These are phyloP conservation scores for Vitis hybrid DNA, from an alignment of 177 flowering plant species.

Conservation along the genomic window DNA sequence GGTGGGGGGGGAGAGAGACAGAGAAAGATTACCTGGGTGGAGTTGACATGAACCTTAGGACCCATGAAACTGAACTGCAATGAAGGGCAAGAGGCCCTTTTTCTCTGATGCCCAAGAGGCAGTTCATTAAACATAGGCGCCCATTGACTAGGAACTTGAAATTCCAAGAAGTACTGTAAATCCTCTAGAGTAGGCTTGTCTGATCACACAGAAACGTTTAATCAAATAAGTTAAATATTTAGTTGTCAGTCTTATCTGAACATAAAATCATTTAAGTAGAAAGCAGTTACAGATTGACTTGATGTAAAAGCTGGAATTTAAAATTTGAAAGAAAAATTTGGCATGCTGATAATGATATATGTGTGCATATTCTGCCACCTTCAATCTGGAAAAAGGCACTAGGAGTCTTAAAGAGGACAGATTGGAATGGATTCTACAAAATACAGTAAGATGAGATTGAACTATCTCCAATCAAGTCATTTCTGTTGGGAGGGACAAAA, in stretches of 20 bases:
- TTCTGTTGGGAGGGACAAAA: not conserved
- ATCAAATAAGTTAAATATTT: too few relatives aligned
- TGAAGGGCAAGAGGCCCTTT: slow-evolving; percentile 49
- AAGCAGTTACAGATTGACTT: not conserved
- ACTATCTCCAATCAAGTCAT: not conserved
- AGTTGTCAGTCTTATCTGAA: too few relatives aligned
- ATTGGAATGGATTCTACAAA: not conserved
- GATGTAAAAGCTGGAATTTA: not conserved
- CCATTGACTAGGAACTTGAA: slow-evolving; percentile 90
- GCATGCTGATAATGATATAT: too few relatives aligned
- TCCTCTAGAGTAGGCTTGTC: slow-evolving; percentile 82
- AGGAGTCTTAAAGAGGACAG: not conserved
- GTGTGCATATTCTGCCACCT: too few relatives aligned
- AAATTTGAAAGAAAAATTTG: not conserved
- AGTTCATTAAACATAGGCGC: slow-evolving; percentile 88
- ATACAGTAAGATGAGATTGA: not conserved
- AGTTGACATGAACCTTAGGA: slow-evolving; percentile 62
- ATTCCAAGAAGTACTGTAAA: slow-evolving; percentile 80
- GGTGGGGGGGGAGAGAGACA: not conserved
- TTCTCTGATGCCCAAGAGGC: slow-evolving; percentile 77
- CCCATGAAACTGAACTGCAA: slow-evolving; percentile 76
- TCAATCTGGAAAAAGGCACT: too few relatives aligned
- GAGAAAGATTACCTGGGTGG: slow-evolving; percentile 54
- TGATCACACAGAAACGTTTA: slow-evolving; percentile 14
- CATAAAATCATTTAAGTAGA: slow-evolving; percentile 4